Evolutionary conservation across 2,329 filamentous ascomycete genomes (phyloP), one percentile per base, ranked within the genome.

Genomic region (Penicillium sp.): DNA sequence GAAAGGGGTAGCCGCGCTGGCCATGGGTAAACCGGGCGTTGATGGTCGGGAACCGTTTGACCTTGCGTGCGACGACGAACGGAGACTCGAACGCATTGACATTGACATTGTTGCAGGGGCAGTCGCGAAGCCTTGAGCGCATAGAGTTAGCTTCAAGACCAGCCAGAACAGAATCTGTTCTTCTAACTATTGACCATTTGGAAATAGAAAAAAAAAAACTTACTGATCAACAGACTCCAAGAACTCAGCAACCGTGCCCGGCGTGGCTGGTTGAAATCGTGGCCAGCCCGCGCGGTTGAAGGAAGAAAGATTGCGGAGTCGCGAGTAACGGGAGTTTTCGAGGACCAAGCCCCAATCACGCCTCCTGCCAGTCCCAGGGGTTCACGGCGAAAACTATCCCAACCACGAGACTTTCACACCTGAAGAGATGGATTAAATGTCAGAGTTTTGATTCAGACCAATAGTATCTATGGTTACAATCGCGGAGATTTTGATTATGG

Each of bases 41-140:
- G 71, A 70, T n/a, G 73, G 74, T 47, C 74, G 71, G 54, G 74
- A 75, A 56, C 68, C 69, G 59, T 70, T 70, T 35, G 73, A 70
- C 56, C 66, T 67, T 60, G 67, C 69, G 63, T 70, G 71, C 62
- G 75, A 75, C 46, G 71, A 67, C 19, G 73, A 75, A 44, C 74
- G 75, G 63, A 76, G 72, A 60, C 71, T 74, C 65, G 70, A 73
- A 69, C 73, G 35, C 35, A 41, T 41, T 41, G 74, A 70, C 75
- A 77, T 77, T 61, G 61, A 70, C 75, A 77, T 77, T 61, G 61
- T 65, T 66, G 63, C 64, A 57, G 58, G 62, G 41, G 53, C 59
- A 60, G 62, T 63, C 65, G 63, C 51, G 62, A 62, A 50, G 62
- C 50, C 69, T 71, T 62, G 23, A 47, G 31, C 49, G 50, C 46